These are phyloP conservation scores for Pestalotiopsis sp. DNA, from an alignment of 2,329 filamentous ascomycete genomes.

Conservation along the genomic window DNA sequence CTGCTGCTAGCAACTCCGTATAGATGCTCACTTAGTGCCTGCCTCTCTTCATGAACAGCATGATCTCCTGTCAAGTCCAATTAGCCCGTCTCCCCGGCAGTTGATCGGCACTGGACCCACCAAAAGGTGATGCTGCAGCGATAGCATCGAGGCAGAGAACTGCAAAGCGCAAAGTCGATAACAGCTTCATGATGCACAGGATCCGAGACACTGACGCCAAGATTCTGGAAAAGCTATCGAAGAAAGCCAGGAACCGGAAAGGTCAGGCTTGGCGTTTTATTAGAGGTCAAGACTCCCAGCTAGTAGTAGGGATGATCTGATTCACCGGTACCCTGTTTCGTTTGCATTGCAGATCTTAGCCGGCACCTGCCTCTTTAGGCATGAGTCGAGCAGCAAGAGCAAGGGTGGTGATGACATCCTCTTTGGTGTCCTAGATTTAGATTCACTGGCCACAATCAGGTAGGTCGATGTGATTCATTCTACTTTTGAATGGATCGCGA, in stretches of 20 bases:
- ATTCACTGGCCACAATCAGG: neutral
- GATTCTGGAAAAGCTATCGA: neutral
- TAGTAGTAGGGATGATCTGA: neutral
- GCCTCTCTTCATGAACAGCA: constrained; percentile 7
- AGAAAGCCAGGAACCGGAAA: neutral
- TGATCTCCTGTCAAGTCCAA: neutral
- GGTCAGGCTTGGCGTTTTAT: neutral
- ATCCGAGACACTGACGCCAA: neutral
- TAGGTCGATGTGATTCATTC: neutral
- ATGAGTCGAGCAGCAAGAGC: neutral
- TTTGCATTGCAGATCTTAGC: neutral
- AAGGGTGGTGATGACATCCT: neutral
- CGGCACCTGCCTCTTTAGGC: neutral
- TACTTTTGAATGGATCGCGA: neutral
- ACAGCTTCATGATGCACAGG: neutral
- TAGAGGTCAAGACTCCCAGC: neutral
- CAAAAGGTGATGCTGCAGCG: neutral
- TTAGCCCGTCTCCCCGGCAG: neutral
- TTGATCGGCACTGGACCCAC: neutral
- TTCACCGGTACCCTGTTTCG: neutral
- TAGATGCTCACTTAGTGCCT: neutral
- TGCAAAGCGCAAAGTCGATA: neutral
- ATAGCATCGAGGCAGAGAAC: neutral
- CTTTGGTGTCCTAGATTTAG: neutral
- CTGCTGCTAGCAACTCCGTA: too few species aligned